phyloP scores from a whole-genome alignment of 345 rosid species.

The Murraya koenigii region DNA sequence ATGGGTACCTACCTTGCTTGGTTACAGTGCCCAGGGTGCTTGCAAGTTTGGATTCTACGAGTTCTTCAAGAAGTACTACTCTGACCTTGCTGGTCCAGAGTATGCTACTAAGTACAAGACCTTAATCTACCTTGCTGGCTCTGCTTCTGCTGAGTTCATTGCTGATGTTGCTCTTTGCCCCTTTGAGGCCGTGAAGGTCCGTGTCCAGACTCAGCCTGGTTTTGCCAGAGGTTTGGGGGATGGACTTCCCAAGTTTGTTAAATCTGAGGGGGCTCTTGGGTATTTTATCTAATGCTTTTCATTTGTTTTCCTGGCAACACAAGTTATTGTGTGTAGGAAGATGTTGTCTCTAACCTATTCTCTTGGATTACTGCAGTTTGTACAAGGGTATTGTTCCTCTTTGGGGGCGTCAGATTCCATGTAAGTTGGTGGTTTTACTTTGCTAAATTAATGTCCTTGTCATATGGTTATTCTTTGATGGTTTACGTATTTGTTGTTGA shows the following conservation, averaged over 20 bases:
- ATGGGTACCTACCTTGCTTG: constrained; percentile 95
- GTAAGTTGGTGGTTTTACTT: constrained; percentile 42
- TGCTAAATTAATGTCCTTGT: not conserved
- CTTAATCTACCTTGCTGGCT: constrained; percentile 95
- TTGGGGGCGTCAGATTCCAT: constrained; percentile 99
- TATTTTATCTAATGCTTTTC: constrained; percentile 31
- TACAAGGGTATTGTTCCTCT: constrained; percentile 96
- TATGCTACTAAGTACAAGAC: constrained; percentile 80
- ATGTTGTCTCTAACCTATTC: constrained; percentile 5
- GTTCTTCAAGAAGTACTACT: constrained; percentile 90
- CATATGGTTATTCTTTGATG: not conserved
- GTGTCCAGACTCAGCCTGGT: constrained; percentile 99
- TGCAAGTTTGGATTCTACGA: constrained; percentile 98
- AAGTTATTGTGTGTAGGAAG: not conserved
- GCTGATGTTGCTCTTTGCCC: constrained; percentile 97
- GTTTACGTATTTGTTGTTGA: not conserved
- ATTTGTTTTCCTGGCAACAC: not conserved
- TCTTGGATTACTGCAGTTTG: constrained; percentile 48
- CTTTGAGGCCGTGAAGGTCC: constrained; percentile 97
- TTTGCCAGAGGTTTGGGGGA: constrained; percentile 94
- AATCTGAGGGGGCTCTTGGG: constrained; percentile 88
- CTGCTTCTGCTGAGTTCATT: constrained; percentile 96
- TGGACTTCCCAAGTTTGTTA: constrained; percentile 91
- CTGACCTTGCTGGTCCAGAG: constrained; percentile 97
- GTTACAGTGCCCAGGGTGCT: constrained; percentile 99